Conservation (phyloP, 2,329 filamentous ascomycete genomes). For the Moelleriella libera region DNA sequence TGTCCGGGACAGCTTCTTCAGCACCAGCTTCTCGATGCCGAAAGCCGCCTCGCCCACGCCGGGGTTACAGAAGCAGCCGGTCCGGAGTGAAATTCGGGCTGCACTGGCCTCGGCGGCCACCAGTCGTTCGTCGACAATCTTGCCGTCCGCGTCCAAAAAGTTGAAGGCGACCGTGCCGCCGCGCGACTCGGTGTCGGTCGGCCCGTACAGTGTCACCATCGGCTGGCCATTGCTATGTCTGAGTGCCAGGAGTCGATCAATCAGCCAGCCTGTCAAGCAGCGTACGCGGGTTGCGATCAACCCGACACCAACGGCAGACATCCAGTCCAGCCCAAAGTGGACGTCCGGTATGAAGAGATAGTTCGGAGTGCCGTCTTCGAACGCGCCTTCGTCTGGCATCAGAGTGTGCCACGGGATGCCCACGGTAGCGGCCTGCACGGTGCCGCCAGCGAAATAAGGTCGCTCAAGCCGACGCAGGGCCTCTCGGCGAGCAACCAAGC, state of each 20-base stretch:
- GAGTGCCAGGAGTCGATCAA: slow-evolving; percentile 15
- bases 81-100: slow-evolving; percentile 21
- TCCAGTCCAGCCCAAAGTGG: slow-evolving; percentile 19
- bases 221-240: slow-evolving; percentile 17
- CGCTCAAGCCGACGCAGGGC: slow-evolving; percentile 16
- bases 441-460: slow-evolving; percentile 26
- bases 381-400: slow-evolving; percentile 14
- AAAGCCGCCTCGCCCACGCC: slow-evolving; percentile 22
- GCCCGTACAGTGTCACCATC: slow-evolving; percentile 21
- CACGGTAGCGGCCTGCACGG: slow-evolving; percentile 18
- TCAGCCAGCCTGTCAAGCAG: slow-evolving; percentile 22
- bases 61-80: slow-evolving; percentile 28
- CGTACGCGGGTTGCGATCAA: slow-evolving; percentile 16
- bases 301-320: slow-evolving; percentile 13
- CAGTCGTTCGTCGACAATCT: slow-evolving; percentile 20
- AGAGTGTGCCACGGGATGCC: slow-evolving; percentile 16
- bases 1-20: not conserved
- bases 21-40: slow-evolving; percentile 7
- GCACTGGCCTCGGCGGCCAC: slow-evolving; percentile 18
- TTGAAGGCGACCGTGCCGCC: slow-evolving; percentile 25
- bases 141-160: slow-evolving; percentile 17
- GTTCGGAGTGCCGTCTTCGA: slow-evolving; percentile 26
- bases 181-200: slow-evolving; percentile 11
- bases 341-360: slow-evolving; percentile 25
- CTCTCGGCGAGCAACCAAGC: slow-evolving; percentile 18